Conservation (phyloP, 768 basidiomycete species). For the Leccinum broughii region DNA sequence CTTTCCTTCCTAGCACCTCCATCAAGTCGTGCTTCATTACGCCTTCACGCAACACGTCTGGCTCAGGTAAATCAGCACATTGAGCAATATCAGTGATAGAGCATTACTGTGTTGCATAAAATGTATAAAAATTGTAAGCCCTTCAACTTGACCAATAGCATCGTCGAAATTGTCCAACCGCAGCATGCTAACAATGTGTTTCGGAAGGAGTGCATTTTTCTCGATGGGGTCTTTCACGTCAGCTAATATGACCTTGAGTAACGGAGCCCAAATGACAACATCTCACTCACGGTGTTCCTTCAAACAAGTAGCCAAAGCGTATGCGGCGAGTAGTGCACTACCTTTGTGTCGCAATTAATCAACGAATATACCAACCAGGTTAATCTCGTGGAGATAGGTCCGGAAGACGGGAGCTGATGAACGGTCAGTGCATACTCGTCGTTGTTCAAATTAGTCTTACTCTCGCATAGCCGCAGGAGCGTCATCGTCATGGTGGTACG, state of each 20-base stretch:
- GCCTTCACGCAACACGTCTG: constrained; percentile 16
- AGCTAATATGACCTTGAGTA: constrained; percentile 3
- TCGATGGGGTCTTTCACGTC: constrained; percentile 15
- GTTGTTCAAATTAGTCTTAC: constrained; percentile 4
- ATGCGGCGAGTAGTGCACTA: constrained; percentile 22
- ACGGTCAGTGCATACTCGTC: not conserved
- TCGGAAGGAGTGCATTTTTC: constrained; percentile 3
- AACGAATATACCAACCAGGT: constrained; percentile 12
- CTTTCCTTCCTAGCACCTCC: constrained; percentile 17
- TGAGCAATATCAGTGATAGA: not conserved
- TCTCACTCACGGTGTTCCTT: constrained; percentile 13
- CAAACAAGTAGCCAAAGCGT: constrained; percentile 21
- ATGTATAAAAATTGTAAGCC: constrained; percentile 25
- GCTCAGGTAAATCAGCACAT: not conserved
- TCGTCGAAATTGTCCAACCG: constrained; percentile 27
- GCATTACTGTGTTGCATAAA: constrained; percentile 22
- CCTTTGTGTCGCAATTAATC: constrained; percentile 17
- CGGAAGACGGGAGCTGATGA: constrained; percentile 11
- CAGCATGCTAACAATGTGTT: constrained; percentile 22
- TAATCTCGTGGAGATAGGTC: constrained; percentile 7
- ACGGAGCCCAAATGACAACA: not conserved
- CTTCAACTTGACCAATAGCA: constrained; percentile 24
- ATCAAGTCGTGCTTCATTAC: constrained; percentile 19
- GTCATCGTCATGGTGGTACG: constrained; percentile 27
- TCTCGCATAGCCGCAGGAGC: constrained; percentile 21